Base-by-base conservation (phyloP, 2,329 filamentous ascomycete species). In the Mariannaea elegans region DNA sequence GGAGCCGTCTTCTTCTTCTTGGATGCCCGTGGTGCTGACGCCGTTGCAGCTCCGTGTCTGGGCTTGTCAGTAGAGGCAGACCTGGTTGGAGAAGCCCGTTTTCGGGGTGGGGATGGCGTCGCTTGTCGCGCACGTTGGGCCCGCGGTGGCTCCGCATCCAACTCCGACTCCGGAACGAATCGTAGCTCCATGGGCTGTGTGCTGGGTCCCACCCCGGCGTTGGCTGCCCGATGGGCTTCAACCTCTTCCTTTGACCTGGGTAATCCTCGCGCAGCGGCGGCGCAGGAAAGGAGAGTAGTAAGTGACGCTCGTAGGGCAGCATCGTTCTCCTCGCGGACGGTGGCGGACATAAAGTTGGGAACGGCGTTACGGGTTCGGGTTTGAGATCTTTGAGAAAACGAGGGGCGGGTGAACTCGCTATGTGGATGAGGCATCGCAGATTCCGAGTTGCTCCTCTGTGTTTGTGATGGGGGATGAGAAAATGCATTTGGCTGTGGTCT, bases 201-300 rank as follows among this genome's bases (percentile, higher is more conserved):
- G 68, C 82, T 80, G 3, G 78, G 78, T 6, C 81, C 75, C 39
- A 83, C 72, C 21, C 79, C 78, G 21, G 75, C 66, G 45, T 75
- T 76, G 9, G 72, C 66, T 12, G 66, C 59, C 13, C 73, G 64
- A 48, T 75, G 69, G 12, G 73, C 69, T 53, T 81, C 79, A 12
- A 72, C 72, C 54, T 83, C 80, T 48, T 83, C 80, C 47, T 81
- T 81, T 14, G 81, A 79, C 72, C 95, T 97, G 1, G 90, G 87
- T 14, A 95, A 81, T 4, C 91, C 90, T 41, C 95, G 87, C 2
- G 94, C 95, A 0, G 94, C 95, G 3, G 94, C 93, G 0, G 93
- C 94, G 71, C 93, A 97, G n/a, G 94, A 97, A 12, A 99, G 86
- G 12, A 99, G 84, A 0, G 95, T 98, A 1, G 93, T 97, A n/a